phyloP scores from a whole-genome alignment of 768 basidiomycete species.

The Amanita fuliginea region DNA sequence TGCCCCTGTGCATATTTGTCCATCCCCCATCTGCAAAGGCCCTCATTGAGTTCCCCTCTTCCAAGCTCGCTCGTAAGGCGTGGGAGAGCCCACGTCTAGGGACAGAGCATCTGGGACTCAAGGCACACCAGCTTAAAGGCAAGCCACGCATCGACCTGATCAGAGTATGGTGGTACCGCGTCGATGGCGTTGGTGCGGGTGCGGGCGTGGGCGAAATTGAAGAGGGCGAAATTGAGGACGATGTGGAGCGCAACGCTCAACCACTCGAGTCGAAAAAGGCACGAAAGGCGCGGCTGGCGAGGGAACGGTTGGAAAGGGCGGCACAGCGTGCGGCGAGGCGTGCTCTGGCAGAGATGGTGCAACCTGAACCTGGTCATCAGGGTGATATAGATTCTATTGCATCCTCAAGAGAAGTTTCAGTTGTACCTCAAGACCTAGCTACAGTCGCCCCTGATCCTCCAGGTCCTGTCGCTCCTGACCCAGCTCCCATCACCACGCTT shows the following conservation, averaged over 20 bases:
- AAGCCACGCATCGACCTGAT: constrained; percentile 33
- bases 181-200: constrained; percentile 27
- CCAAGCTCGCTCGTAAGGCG: constrained; percentile 32
- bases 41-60: constrained; percentile 38
- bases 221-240: constrained; percentile 38
- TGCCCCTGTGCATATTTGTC: constrained; percentile 30
- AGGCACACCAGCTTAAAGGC: constrained; percentile 28
- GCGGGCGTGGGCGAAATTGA: constrained; percentile 34
- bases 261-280: constrained; percentile 20
- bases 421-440: neutral
- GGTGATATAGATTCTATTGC: neutral
- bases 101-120: constrained; percentile 15
- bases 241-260: constrained; percentile 16
- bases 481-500: neutral
- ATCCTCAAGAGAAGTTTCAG: neutral
- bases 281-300: constrained; percentile 17
- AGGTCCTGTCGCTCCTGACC: too few species aligned
- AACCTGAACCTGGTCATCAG: neutral
- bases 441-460: neutral
- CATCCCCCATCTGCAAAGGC: constrained; percentile 32
- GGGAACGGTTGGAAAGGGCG: constrained; percentile 6
- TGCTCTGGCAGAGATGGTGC: neutral
- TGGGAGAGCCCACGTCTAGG: constrained; percentile 40
- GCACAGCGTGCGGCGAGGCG: neutral
- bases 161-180: constrained; percentile 39